Evolutionary conservation across 2,329 filamentous ascomycete species (phyloP).

Genomic region (Fusarium protoensiforme): DNA sequence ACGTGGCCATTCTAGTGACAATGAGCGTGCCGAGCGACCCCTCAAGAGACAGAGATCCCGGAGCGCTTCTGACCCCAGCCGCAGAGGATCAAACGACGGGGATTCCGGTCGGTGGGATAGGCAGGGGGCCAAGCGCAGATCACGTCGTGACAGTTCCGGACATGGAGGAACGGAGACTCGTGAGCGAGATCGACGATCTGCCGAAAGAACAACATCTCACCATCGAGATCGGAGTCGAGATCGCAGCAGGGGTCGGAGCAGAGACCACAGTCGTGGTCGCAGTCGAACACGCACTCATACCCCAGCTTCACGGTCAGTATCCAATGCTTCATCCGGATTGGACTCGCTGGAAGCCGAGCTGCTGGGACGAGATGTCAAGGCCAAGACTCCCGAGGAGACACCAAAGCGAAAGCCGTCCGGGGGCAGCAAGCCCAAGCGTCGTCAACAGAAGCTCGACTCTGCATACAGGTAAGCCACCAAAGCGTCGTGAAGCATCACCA

Average conservation of each 20-base stretch:
- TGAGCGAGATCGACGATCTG: slow-evolving; percentile 25
- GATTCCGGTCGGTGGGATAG: slow-evolving; percentile 10
- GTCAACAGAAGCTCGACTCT: slow-evolving; percentile 50
- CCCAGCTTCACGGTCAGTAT: slow-evolving; percentile 44
- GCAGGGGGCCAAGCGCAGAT: slow-evolving; percentile 14
- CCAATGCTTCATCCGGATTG: slow-evolving; percentile 50
- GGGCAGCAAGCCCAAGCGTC: slow-evolving; percentile 44
- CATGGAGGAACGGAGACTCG: slow-evolving; percentile 11
- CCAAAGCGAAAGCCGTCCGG: slow-evolving; percentile 35
- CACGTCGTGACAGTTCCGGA: slow-evolving; percentile 26
- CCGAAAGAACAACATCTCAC: slow-evolving; percentile 8
- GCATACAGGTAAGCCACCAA: slow-evolving; percentile 49
- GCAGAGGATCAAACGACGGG: slow-evolving; percentile 12
- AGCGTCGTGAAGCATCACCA: neutral
- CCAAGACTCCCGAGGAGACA: slow-evolving; percentile 42
- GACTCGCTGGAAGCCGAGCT: slow-evolving; percentile 54
- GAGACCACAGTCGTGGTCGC: slow-evolving; percentile 6
- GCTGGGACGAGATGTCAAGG: slow-evolving; percentile 48
- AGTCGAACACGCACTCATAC: slow-evolving; percentile 32
- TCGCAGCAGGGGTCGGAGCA: neutral
- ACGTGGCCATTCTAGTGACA: slow-evolving; percentile 21
- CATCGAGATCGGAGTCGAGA: slow-evolving; percentile 28
- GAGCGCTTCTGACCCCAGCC: slow-evolving; percentile 13
- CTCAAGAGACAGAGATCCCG: slow-evolving; percentile 35
- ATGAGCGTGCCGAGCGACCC: slow-evolving; percentile 24